A percentile compares a stretch with the other conserved stretches of the same genome.
Evolutionary conservation across 2,329 filamentous ascomycete species (phyloP).

Genomic region (Apiospora marii): DNA sequence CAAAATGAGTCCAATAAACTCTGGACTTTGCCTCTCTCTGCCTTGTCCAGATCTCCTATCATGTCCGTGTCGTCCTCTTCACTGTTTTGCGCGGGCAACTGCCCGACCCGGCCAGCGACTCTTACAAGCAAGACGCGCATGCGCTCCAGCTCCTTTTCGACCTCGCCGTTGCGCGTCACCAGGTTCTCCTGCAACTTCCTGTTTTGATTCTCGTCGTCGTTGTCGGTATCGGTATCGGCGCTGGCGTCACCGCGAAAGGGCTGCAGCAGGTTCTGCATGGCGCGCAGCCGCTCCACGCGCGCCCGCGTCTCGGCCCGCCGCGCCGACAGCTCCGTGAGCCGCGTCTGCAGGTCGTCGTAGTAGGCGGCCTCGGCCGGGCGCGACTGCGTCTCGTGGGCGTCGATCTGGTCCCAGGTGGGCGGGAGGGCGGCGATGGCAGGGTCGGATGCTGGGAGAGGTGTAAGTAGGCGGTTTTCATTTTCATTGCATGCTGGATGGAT

Average conservation of each 20-base stretch:
- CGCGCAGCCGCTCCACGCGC: constrained; percentile 56
- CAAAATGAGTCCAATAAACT: constrained; percentile 45
- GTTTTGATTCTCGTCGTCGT: constrained; percentile 43
- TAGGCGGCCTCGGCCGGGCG: constrained; percentile 56
- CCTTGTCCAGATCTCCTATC: constrained; percentile 46
- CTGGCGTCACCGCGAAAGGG: constrained; percentile 49
- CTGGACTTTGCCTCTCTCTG: constrained; percentile 53
- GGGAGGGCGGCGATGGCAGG: constrained; percentile 57
- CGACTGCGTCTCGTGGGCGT: constrained; percentile 44
- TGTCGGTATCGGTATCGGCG: constrained; percentile 29
- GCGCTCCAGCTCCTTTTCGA: constrained; percentile 71
- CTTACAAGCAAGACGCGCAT: constrained; percentile 70
- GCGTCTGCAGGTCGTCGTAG: constrained; percentile 59
- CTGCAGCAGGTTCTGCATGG: constrained; percentile 58
- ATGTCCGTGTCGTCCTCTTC: constrained; percentile 35
- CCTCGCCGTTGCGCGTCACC: constrained; percentile 67
- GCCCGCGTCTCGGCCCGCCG: constrained; percentile 48
- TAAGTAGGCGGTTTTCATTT: neutral
- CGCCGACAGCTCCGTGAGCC: constrained; percentile 58
- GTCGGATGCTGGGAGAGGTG: constrained; percentile 45
- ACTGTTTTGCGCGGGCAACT: constrained; percentile 40
- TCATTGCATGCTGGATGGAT: neutral
- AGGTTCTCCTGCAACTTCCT: constrained; percentile 68
- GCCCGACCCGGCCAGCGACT: constrained; percentile 61
- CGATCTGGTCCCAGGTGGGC: constrained; percentile 51